These are phyloP conservation scores for Auriscalpium vulgare DNA, from an alignment of 768 basidiomycete genomes.

Conservation along the genomic window DNA sequence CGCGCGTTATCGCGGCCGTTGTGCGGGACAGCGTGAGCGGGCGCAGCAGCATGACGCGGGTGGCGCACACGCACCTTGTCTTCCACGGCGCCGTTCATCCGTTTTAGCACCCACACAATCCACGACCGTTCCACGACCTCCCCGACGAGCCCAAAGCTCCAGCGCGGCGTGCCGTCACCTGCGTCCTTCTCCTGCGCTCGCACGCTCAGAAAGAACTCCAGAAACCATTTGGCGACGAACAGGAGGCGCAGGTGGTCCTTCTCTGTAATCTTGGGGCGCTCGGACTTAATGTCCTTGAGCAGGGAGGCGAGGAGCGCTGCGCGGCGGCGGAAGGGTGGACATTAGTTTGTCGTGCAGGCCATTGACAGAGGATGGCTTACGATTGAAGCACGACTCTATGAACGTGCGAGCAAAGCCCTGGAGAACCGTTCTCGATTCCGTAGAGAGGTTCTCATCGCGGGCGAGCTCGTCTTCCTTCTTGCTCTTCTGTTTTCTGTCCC, in stretches of 20 bases:
- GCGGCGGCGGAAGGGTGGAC: neutral
- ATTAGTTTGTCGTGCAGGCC: no score
- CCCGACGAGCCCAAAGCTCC: slow-evolving; percentile 68
- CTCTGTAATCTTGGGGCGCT: slow-evolving; percentile 88
- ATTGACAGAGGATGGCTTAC: slow-evolving; percentile 38
- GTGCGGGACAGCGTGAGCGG: neutral
- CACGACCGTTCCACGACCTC: slow-evolving; percentile 82
- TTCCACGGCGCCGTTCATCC: slow-evolving; percentile 85
- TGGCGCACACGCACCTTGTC: slow-evolving; percentile 58
- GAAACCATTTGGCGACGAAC: slow-evolving; percentile 83
- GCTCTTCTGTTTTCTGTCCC: slow-evolving; percentile 44
- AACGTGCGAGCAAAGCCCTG: slow-evolving; percentile 68
- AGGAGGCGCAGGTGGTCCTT: slow-evolving; percentile 89
- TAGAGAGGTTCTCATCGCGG: slow-evolving; percentile 56
- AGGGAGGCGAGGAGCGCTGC: slow-evolving; percentile 83
- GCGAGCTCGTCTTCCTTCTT: slow-evolving; percentile 66
- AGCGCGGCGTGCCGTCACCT: slow-evolving; percentile 30
- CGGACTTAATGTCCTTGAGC: slow-evolving; percentile 88
- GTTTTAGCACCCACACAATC: slow-evolving; percentile 84
- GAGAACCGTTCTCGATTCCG: slow-evolving; percentile 56
- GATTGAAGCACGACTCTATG: slow-evolving; percentile 79
- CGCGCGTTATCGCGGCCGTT: neutral
- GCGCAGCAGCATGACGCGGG: neutral
- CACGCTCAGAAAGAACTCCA: slow-evolving; percentile 74
- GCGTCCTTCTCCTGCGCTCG: slow-evolving; percentile 34